These are phyloP conservation scores for Plasmodium malariae DNA, from an alignment of 169 alveolate genomes.

Conservation along the genomic window DNA sequence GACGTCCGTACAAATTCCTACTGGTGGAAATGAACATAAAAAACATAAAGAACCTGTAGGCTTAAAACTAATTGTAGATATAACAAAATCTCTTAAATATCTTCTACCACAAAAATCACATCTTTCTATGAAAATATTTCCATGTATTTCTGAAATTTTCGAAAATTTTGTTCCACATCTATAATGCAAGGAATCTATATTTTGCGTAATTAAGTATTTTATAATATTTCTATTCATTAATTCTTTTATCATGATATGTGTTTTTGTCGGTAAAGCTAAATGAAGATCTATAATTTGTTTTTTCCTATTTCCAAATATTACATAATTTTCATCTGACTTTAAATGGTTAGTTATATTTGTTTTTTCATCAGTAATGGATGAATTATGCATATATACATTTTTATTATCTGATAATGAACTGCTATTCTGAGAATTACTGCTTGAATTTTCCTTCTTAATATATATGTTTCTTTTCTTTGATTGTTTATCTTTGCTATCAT, in stretches of 20 bases:
- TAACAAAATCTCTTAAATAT: conserved; percentile 85
- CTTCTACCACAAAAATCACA: conserved; percentile 88
- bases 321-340: conserved; percentile 29
- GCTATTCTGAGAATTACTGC: no score
- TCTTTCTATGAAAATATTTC: conserved; percentile 87
- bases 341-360: neutral
- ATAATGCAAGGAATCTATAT: conserved; percentile 88
- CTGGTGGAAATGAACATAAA: conserved; percentile 88
- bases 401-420: no score
- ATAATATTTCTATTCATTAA: conserved; percentile 80
- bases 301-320: conserved; percentile 79
- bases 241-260: conserved; percentile 85
- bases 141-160: conserved; percentile 88
- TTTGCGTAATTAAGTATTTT: conserved; percentile 86
- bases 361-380: neutral
- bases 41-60: conserved; percentile 90
- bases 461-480: neutral
- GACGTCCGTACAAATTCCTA: conserved; percentile 88
- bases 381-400: neutral
- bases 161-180: conserved; percentile 84
- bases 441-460: conserved; percentile 25
- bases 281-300: conserved; percentile 84
- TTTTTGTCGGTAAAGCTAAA: conserved; percentile 88
- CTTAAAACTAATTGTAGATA: conserved; percentile 87
- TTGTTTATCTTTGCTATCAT: neutral